Evolutionary conservation across 1,284 basidiomycete species (phyloP).

Genomic region (Porphyrellus sp.): DNA sequence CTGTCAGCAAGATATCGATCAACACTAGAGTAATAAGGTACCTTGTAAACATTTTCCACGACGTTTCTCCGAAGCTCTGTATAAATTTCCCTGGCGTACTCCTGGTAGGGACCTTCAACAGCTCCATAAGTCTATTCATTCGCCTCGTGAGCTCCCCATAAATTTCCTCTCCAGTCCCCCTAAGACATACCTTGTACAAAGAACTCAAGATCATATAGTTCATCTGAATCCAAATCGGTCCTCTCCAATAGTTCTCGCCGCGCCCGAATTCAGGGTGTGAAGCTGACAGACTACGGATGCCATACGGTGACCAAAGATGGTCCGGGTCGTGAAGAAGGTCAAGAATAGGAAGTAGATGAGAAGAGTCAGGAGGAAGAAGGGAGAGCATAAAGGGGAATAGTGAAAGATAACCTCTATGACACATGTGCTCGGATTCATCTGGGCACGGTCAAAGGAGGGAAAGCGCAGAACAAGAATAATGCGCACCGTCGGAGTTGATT

Average conservation of each 20-base stretch:
- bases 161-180: neutral
- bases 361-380: constrained; percentile 72
- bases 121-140: constrained; percentile 66
- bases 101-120: constrained; percentile 77
- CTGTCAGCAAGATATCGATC: constrained; percentile 11
- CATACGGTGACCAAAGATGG: constrained; percentile 88
- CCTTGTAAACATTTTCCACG: constrained; percentile 84
- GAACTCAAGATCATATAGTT: constrained; percentile 85
- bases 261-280: constrained; percentile 85
- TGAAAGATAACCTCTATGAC: constrained; percentile 89
- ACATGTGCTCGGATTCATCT: constrained; percentile 90
- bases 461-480: constrained; percentile 10
- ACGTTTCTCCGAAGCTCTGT: constrained; percentile 76
- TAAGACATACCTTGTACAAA: constrained; percentile 61
- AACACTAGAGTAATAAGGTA: constrained; percentile 24
- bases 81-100: constrained; percentile 76
- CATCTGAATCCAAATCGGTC: constrained; percentile 95
- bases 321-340: constrained; percentile 76
- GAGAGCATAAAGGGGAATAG: constrained; percentile 88
- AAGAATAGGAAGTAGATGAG: constrained; percentile 75
- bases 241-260: constrained; percentile 96
- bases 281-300: constrained; percentile 81
- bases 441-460: constrained; percentile 9
- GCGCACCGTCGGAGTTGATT: constrained; percentile 75
- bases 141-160: constrained; percentile 7